phyloP scores from a whole-genome alignment of 768 basidiomycete genomes.

The Leccinum disarticulatum region DNA sequence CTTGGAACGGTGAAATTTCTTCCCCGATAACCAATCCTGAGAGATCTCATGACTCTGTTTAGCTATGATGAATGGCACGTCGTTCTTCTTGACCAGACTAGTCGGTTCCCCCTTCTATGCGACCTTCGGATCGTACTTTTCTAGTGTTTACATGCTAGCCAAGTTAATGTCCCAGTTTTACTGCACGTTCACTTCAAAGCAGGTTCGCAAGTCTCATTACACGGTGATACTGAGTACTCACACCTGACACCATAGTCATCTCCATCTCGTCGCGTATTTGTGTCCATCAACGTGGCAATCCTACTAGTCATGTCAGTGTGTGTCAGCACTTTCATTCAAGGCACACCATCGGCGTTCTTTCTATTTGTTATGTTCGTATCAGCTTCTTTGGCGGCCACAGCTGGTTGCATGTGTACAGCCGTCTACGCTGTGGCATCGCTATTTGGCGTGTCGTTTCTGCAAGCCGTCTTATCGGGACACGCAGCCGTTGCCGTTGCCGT shows the following conservation, averaged over 20 bases:
- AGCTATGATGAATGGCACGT: slow-evolving; percentile 86
- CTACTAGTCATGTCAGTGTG: slow-evolving; percentile 59
- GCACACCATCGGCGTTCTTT: slow-evolving; percentile 58
- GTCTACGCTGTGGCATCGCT: slow-evolving; percentile 79
- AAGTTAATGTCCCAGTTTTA: slow-evolving; percentile 73
- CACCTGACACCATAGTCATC: slow-evolving; percentile 44
- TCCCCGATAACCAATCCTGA: background rate
- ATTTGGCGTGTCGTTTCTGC: slow-evolving; percentile 71
- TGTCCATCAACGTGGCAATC: slow-evolving; percentile 49
- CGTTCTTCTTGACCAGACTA: slow-evolving; percentile 76
- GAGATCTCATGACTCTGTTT: slow-evolving; percentile 3
- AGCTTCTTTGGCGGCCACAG: slow-evolving; percentile 55
- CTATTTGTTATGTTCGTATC: slow-evolving; percentile 63
- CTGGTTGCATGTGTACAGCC: slow-evolving; percentile 76
- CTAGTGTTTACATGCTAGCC: slow-evolving; percentile 58
- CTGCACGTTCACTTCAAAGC: slow-evolving; percentile 67
- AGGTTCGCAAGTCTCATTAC: slow-evolving; percentile 42
- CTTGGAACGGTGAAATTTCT: slow-evolving; percentile 81
- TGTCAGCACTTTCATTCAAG: slow-evolving; percentile 60
- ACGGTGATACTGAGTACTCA: slow-evolving; percentile 4
- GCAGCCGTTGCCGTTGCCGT: slow-evolving; percentile 83
- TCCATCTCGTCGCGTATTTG: slow-evolving; percentile 56
- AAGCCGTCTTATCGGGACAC: slow-evolving; percentile 80
- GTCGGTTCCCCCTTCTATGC: slow-evolving; percentile 55
- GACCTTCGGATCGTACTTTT: slow-evolving; percentile 66